Base-by-base conservation (phyloP, 768 basidiomycete genomes). In the Leccinum disarticulatum region DNA sequence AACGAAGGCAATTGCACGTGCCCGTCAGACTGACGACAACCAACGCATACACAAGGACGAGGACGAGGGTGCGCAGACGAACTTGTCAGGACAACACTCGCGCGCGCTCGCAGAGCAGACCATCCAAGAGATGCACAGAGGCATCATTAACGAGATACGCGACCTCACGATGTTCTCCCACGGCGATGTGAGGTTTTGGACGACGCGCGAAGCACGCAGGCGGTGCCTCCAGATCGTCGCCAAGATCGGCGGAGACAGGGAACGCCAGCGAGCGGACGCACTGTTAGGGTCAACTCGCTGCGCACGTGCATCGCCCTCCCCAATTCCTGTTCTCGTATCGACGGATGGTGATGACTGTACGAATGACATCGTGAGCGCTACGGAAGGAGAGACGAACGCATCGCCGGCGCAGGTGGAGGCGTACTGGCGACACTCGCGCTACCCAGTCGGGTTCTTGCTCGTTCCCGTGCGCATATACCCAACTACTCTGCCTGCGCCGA, bases 71-170 rank as follows among this genome's bases (percentile, higher is more conserved):
- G 50, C 55, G 8, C 56, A 62, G 67, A 64, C 66, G 33, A 77
- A 79, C 38, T 22, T 47, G 62, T 68, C 81, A 25, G 74, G 75
- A 38, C 83, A 86, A 55, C 86, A 91, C 60, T 83, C 87, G 1
- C 80, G 87, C 25, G 25, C 25, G 5, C 79, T 95, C 22, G 81
- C 84, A 1, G 81, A 82, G 54, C 93, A 95, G 65, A 79, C 87
- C 1, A 71, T 86, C 41, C 88, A 90, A 70, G 93, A 96, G 69
- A 90, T 90, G 84, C 71, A 76, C 8, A 82, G 76, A 55, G 80
- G 81, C 0, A 66, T 91, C 33, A 72, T 94, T 3, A 77, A 87
- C 55, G 88, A 90, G 60, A 79, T 93, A 4, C n/a, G n/a, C 41
- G 41, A 43, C n/a, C 41, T n/a, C 8, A n/a, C 9, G 10, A 43